phyloP scores from a whole-genome alignment of 2,329 filamentous ascomycete species.

The Arachnomyces sp. region DNA sequence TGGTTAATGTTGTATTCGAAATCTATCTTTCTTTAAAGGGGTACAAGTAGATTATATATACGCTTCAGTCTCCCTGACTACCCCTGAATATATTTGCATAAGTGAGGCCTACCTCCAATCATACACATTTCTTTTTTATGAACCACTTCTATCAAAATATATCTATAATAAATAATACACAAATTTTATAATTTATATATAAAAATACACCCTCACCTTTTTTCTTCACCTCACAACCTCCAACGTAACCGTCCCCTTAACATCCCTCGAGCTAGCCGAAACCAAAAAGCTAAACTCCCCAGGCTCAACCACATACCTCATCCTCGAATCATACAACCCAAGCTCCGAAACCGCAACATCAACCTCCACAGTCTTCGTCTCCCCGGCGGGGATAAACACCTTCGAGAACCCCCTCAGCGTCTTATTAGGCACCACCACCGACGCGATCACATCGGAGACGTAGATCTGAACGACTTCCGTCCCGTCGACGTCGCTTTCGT shows the following conservation, averaged over 20 bases:
- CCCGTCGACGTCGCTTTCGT: slow-evolving; percentile 49
- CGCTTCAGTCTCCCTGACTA: too few species aligned
- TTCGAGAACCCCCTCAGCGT: slow-evolving; percentile 62
- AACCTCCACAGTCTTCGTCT: slow-evolving; percentile 49
- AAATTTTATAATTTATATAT: too few species aligned
- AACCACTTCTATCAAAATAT: too few species aligned
- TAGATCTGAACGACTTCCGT: slow-evolving; percentile 64
- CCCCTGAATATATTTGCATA: too few species aligned
- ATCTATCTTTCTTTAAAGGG: too few species aligned
- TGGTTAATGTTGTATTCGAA: slow-evolving; percentile 82
- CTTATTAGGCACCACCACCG: slow-evolving; percentile 58
- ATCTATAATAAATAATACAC: too few species aligned
- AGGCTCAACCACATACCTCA: slow-evolving; percentile 67
- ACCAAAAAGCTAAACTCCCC: slow-evolving; percentile 59
- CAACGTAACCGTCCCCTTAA: slow-evolving; percentile 26
- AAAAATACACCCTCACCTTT: too few species aligned
- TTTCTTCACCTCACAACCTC: slow-evolving; percentile 63
- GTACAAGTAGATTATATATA: too few species aligned
- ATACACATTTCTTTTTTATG: too few species aligned
- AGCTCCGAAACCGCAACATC: slow-evolving; percentile 44
- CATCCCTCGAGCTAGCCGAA: slow-evolving; percentile 43
- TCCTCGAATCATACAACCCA: slow-evolving; percentile 51
- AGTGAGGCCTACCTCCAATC: too few species aligned
- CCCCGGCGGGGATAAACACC: slow-evolving; percentile 52
- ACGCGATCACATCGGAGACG: slow-evolving; percentile 54